Conservation (phyloP, 2,329 filamentous ascomycete genomes). For the Botrytis galanthina region DNA sequence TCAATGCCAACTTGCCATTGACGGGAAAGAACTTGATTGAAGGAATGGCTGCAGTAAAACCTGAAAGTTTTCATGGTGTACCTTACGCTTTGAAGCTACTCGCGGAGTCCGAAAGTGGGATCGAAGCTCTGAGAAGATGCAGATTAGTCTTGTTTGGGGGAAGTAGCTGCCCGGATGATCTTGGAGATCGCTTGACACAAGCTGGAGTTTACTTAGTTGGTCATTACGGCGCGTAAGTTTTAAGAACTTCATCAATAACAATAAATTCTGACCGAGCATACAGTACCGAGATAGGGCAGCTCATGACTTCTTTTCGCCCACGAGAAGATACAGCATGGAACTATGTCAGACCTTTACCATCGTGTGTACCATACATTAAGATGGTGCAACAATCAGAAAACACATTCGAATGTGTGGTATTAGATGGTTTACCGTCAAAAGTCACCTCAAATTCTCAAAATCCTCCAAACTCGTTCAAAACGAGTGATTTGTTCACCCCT, state of each 20-base stretch:
- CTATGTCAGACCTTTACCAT: slow-evolving; percentile 47
- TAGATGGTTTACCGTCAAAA: slow-evolving; percentile 43
- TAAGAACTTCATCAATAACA: no score
- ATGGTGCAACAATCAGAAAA: slow-evolving; percentile 21
- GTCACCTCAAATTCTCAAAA: slow-evolving; percentile 41
- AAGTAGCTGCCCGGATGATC: slow-evolving; percentile 56
- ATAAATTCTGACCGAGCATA: slow-evolving; percentile 23
- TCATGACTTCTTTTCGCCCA: slow-evolving; percentile 59
- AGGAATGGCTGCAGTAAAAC: slow-evolving; percentile 44
- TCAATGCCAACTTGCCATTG: slow-evolving; percentile 54
- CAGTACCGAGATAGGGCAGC: slow-evolving; percentile 56
- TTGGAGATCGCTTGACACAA: slow-evolving; percentile 53
- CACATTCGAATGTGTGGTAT: slow-evolving; percentile 33
- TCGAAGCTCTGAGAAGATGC: slow-evolving; percentile 45
- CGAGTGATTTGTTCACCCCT: slow-evolving; percentile 45
- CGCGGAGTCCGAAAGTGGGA: slow-evolving; percentile 55
- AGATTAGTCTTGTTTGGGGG: slow-evolving; percentile 58
- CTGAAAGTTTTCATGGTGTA: slow-evolving; percentile 59
- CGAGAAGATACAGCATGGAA: slow-evolving; percentile 56
- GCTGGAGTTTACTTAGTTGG: slow-evolving; percentile 54
- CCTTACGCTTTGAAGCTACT: slow-evolving; percentile 64
- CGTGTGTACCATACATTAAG: slow-evolving; percentile 21
- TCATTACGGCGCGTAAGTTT: slow-evolving; percentile 54
- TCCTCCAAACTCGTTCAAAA: slow-evolving; percentile 46
- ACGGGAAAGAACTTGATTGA: slow-evolving; percentile 49